phyloP scores from a whole-genome alignment of 257 asterid species.

The Datura wrightii region DNA sequence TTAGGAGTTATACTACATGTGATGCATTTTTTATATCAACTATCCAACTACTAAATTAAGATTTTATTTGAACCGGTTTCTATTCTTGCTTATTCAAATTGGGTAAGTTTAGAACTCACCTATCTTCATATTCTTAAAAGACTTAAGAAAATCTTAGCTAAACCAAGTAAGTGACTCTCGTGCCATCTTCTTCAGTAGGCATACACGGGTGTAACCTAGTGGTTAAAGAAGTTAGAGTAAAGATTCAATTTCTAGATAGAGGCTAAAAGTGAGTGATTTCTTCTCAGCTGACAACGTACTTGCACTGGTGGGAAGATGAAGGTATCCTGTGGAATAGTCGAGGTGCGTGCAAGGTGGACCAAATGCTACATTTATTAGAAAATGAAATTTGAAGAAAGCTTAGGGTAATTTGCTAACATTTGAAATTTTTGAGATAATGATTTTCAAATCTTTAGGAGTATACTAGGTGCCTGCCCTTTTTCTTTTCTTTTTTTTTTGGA shows the following conservation, averaged over 20 bases:
- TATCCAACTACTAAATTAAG: no score
- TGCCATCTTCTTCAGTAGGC: not conserved
- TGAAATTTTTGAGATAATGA: not conserved
- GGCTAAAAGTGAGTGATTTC: not conserved
- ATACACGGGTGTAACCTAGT: not conserved
- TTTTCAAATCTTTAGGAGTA: not conserved
- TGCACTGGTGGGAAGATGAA: constrained; percentile 18
- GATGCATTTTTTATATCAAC: no score
- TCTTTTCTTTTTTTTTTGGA: no score
- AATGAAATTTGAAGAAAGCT: not conserved
- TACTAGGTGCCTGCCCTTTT: no score
- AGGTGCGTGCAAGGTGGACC: not conserved
- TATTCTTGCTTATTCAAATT: not conserved
- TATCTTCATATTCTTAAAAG: no score
- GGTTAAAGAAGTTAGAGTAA: not conserved
- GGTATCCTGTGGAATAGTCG: not conserved
- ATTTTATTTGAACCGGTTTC: no score
- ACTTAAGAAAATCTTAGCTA: not conserved
- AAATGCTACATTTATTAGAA: not conserved
- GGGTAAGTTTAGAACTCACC: not conserved
- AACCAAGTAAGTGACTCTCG: not conserved
- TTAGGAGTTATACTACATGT: no score
- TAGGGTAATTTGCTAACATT: not conserved
- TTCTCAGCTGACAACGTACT: not conserved
- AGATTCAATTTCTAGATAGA: not conserved